Conservation (phyloP, 139 green algal species). For the Chlorella sorokiniana region DNA sequence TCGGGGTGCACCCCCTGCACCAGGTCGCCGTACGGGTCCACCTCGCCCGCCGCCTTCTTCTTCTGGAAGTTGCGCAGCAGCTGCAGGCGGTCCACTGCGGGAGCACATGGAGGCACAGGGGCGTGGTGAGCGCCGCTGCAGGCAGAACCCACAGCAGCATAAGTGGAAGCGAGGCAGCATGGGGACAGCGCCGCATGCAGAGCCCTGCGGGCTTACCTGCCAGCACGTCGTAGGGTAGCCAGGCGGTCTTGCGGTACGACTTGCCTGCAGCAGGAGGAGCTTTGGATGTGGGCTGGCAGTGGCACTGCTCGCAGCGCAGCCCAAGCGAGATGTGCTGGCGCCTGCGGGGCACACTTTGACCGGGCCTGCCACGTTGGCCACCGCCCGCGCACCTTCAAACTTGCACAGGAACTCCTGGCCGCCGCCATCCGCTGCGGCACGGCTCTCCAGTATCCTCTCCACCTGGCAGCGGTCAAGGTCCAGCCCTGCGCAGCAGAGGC, state of each 20-base stretch:
- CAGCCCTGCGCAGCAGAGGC: not conserved
- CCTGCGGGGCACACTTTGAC: constrained; percentile 19
- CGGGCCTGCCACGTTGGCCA: not conserved
- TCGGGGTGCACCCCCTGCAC: constrained; percentile 49
- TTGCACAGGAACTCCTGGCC: constrained; percentile 58
- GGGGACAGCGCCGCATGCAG: not conserved
- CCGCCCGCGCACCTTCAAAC: constrained; percentile 51
- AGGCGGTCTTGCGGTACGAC: constrained; percentile 32
- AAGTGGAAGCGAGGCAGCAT: not conserved
- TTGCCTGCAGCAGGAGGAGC: not conserved
- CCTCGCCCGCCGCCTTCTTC: constrained; percentile 18
- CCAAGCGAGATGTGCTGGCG: not conserved
- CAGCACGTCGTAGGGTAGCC: constrained; percentile 21
- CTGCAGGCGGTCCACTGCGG: constrained; percentile 4
- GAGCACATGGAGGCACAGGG: not conserved
- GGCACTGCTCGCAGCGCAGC: too few species aligned
- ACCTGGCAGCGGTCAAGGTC: not conserved
- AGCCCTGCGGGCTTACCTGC: not conserved
- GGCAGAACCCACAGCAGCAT: not conserved
- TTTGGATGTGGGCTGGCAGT: too few species aligned
- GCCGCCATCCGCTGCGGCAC: not conserved
- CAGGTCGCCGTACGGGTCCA: constrained; percentile 48
- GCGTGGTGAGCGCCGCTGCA: not conserved
- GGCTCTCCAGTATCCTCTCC: constrained; percentile 42
- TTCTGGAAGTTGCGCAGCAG: constrained; percentile 32